Evolutionary conservation across 192 early-diverging fungal species (phyloP).

Genomic region (Coemansia sp.): DNA sequence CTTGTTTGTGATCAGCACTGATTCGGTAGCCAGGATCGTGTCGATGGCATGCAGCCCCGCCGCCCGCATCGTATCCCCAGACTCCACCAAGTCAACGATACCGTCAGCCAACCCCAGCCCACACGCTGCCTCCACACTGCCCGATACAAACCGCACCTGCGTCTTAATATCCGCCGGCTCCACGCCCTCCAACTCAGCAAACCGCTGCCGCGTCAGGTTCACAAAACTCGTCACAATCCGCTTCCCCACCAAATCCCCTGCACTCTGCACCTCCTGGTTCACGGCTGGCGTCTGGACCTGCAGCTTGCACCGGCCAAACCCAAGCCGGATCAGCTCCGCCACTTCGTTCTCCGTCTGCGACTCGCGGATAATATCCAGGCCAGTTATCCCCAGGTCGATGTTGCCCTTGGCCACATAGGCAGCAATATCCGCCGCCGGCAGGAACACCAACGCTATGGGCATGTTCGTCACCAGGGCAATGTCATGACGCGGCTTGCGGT

Average conservation of each 20-base stretch:
- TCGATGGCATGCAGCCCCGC: conserved; percentile 90
- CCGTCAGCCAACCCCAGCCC: conserved; percentile 94
- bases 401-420: conserved; percentile 93
- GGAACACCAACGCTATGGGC: conserved; percentile 89
- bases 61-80: conserved; percentile 98
- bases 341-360: conserved; percentile 64
- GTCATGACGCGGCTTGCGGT: conserved; percentile 90
- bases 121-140: conserved; percentile 94
- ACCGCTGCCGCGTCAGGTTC: conserved; percentile 60
- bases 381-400: conserved; percentile 95
- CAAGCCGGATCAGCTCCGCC: conserved; percentile 63
- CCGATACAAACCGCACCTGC: conserved; percentile 78
- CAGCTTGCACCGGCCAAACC: conserved; percentile 92
- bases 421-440: conserved; percentile 93
- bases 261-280: conserved; percentile 26
- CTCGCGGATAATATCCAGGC: conserved; percentile 92
- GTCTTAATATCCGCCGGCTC: conserved; percentile 52
- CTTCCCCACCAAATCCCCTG: conserved; percentile 79
- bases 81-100: conserved; percentile 80
- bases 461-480: conserved; percentile 93
- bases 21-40: conserved; percentile 75
- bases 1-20: conserved; percentile 86
- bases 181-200: conserved; percentile 68
- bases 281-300: conserved; percentile 83
- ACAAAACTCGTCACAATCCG: conserved; percentile 92